Conservation (phyloP, 352 stramenopile species). For the Phytophthora agathidicida region DNA sequence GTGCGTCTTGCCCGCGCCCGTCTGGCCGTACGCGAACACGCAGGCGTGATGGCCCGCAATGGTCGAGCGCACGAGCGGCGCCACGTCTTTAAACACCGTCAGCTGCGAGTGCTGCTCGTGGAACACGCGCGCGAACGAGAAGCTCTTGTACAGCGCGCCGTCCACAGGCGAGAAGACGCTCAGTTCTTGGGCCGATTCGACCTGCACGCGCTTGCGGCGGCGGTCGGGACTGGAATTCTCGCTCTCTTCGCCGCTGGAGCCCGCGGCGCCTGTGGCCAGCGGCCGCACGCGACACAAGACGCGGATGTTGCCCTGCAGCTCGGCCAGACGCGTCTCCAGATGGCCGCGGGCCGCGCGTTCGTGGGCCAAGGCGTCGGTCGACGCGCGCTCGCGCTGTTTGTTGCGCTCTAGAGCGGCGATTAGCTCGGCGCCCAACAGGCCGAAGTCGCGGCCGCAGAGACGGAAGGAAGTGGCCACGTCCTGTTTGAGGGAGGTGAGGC, state of each 20-base stretch:
- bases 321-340: conserved; percentile 52
- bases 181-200: conserved; percentile 39
- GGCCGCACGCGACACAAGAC: conserved; percentile 86
- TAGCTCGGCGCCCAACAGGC: conserved; percentile 67
- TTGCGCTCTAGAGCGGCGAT: conserved; percentile 47
- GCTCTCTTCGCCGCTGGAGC: conserved; percentile 31
- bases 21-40: conserved; percentile 97
- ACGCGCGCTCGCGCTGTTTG: conserved; percentile 41
- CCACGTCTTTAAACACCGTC: conserved; percentile 93
- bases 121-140: conserved; percentile 89
- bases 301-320: conserved; percentile 69
- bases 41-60: conserved; percentile 94
- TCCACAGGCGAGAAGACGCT: conserved; percentile 49
- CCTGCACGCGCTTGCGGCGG: conserved; percentile 34
- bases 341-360: conserved; percentile 51
- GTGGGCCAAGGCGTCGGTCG: conserved; percentile 47
- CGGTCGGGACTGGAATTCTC: conserved; percentile 25
- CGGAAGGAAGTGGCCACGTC: conserved; percentile 75
- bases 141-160: conserved; percentile 73
- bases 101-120: conserved; percentile 79
- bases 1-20: conserved; percentile 42
- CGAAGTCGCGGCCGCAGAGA: conserved; percentile 75
- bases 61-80: conserved; percentile 87
- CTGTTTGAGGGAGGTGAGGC: conserved; percentile 53
- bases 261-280: background rate